These are phyloP conservation scores for Hansenula lynferdii DNA, from an alignment of 1,139 yeast species.

Conservation along the genomic window DNA sequence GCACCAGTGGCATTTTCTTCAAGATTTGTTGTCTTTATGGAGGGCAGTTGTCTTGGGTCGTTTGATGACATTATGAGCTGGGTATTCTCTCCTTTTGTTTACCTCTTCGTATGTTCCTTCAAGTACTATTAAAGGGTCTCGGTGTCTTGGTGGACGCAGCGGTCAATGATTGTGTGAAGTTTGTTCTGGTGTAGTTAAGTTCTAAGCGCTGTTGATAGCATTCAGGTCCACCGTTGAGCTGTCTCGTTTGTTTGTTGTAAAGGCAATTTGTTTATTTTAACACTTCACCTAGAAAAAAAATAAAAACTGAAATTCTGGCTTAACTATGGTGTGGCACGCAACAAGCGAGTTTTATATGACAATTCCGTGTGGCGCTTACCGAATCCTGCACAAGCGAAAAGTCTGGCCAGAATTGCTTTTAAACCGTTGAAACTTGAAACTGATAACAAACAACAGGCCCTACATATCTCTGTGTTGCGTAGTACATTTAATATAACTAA, in stretches of 20 bases:
- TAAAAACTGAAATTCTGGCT: background rate
- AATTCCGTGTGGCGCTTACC: background rate
- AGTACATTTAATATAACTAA: too few relatives aligned
- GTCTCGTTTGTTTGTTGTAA: background rate
- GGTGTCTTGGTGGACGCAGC: too few relatives aligned
- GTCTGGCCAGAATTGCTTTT: too few relatives aligned
- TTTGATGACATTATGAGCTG: background rate
- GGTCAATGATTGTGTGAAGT: too few relatives aligned
- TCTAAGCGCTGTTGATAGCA: too few relatives aligned
- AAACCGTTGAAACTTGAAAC: too few relatives aligned
- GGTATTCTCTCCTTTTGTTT: background rate
- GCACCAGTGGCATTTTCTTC: slow-evolving; percentile 23
- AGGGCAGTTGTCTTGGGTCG: slow-evolving; percentile 9
- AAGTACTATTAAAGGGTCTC: too few relatives aligned
- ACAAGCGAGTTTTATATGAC: background rate
- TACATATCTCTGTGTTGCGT: too few relatives aligned
- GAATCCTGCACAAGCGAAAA: background rate
- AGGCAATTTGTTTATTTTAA: slow-evolving; percentile 1
- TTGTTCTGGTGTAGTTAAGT: too few relatives aligned
- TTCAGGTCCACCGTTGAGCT: too few relatives aligned
- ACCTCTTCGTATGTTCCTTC: background rate
- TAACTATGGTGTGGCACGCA: background rate
- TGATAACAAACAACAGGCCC: too few relatives aligned
- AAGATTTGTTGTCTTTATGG: slow-evolving; percentile 11
- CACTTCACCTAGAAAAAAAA: background rate